phyloP scores from a whole-genome alignment of 176 grass and related monocot genomes.

The Bromus sterilis region DNA sequence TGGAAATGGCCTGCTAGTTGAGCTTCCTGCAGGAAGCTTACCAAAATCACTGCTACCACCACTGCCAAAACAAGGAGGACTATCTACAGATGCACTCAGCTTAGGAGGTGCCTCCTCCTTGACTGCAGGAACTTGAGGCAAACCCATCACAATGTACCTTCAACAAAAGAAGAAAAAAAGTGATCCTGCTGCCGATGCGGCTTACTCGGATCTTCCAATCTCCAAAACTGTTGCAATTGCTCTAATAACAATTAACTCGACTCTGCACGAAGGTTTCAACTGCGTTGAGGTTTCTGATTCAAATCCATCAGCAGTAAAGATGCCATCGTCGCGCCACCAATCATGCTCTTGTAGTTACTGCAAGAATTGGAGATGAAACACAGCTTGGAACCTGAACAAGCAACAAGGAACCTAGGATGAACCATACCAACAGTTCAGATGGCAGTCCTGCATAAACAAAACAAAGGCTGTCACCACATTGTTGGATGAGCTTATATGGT shows the following conservation, averaged over 20 bases:
- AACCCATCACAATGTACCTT: constrained; percentile 51
- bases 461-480: not conserved
- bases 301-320: constrained; percentile 6
- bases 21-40: constrained; percentile 18
- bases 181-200: not conserved
- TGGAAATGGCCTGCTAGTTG: constrained; percentile 20
- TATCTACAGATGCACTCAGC: constrained; percentile 31
- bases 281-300: constrained; percentile 15
- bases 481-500: not conserved
- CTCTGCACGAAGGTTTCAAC: not conserved
- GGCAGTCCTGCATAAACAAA: constrained; percentile 21
- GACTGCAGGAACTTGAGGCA: constrained; percentile 53
- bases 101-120: constrained; percentile 39
- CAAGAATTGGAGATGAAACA: constrained; percentile 28
- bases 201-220: not conserved
- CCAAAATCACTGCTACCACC: constrained; percentile 19
- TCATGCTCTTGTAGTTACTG: constrained; percentile 24
- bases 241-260: constrained; percentile 10
- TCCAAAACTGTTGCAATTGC: not conserved
- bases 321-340: constrained; percentile 1
- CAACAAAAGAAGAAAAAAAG: not conserved
- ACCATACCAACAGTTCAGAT: constrained; percentile 23
- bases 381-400: constrained; percentile 37
- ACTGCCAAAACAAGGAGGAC: constrained; percentile 22
- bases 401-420: constrained; percentile 36